phyloP scores from a whole-genome alignment of 1,284 basidiomycete species.

The Ceratobasidium papillatum region DNA sequence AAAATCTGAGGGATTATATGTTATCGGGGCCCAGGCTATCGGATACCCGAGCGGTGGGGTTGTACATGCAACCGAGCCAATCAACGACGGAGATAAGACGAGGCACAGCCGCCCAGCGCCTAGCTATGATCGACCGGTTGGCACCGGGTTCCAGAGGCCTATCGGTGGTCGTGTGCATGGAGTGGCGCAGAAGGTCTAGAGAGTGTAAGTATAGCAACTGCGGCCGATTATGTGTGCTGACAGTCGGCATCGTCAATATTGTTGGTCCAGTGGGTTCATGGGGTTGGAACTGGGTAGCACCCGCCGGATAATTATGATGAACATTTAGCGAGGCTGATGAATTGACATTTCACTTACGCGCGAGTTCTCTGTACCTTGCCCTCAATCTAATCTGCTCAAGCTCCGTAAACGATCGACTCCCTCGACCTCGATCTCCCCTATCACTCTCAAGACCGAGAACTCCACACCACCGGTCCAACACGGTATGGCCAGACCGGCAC shows the following conservation, averaged over 20 bases:
- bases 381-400: conserved; percentile 5
- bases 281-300: neutral
- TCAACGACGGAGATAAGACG: conserved; percentile 32
- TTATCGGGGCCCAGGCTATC: conserved; percentile 7
- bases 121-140: neutral
- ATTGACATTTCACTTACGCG: neutral
- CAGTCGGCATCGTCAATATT: neutral
- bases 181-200: neutral
- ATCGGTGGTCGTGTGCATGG: neutral
- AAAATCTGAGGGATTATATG: conserved; percentile 36
- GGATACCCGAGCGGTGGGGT: conserved; percentile 24
- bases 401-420: neutral
- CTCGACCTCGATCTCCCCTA: neutral
- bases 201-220: neutral
- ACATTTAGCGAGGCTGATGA: conserved; percentile 3
- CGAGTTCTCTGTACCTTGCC: neutral
- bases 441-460: neutral
- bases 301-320: neutral
- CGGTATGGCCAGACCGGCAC: neutral
- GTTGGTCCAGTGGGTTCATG: neutral
- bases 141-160: neutral
- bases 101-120: conserved; percentile 17
- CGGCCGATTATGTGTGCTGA: conserved; percentile 4
- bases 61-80: conserved; percentile 32
- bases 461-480: conserved; percentile 4